Conservation (phyloP, 106 monocot species). For the Hemerocallis citrina region DNA sequence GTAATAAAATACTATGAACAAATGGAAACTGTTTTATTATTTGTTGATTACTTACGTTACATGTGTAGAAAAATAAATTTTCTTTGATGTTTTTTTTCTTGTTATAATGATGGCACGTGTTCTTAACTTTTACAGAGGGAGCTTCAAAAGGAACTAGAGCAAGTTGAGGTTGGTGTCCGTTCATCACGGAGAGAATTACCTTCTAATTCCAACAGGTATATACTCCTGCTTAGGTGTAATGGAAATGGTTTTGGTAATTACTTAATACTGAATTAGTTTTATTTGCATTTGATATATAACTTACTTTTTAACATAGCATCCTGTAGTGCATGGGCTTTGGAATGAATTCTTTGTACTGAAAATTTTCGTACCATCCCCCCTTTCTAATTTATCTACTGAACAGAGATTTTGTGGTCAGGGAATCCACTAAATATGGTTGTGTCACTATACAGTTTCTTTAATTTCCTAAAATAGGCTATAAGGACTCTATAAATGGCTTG, state of each 20-base stretch:
- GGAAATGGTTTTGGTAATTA: neutral
- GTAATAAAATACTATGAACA: too few relatives aligned
- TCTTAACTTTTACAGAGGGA: conserved; percentile 48
- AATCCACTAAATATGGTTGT: too few relatives aligned
- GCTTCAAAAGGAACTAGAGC: conserved; percentile 78
- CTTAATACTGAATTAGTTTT: neutral
- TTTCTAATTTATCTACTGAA: too few relatives aligned
- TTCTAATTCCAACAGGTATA: conserved; percentile 54
- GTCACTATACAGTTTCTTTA: too few relatives aligned
- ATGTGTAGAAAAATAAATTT: neutral
- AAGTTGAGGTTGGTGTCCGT: conserved; percentile 67
- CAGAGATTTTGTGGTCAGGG: too few relatives aligned
- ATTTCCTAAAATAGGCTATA: too few relatives aligned
- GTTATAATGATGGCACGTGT: neutral
- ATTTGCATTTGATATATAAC: neutral
- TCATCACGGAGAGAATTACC: conserved; percentile 63
- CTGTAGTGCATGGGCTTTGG: too few relatives aligned
- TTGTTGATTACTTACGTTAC: neutral
- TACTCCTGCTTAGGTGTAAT: neutral
- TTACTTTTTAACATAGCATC: too few relatives aligned
- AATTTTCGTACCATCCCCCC: too few relatives aligned
- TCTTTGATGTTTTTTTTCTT: neutral
- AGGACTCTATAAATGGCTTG: too few relatives aligned
- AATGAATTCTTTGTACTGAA: too few relatives aligned
- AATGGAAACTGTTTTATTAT: too few relatives aligned